Conservation (phyloP, 768 basidiomycete species). For the Phaeolepiota aurea region DNA sequence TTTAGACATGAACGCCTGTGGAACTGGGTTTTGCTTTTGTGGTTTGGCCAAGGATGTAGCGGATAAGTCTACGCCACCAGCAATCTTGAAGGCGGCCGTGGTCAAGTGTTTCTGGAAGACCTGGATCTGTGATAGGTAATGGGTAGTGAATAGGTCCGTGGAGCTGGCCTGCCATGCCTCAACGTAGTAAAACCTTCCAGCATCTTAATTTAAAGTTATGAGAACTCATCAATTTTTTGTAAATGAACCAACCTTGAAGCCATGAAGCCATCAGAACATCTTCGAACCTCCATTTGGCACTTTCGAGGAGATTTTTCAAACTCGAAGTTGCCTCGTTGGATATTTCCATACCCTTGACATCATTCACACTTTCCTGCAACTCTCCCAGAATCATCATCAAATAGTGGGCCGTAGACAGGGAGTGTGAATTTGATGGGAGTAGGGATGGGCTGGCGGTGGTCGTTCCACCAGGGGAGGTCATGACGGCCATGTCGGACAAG, state of each 20-base stretch:
- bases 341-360: slow-evolving; percentile 74
- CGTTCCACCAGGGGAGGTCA: slow-evolving; percentile 36
- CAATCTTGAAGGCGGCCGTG: slow-evolving; percentile 70
- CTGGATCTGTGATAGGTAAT: slow-evolving; percentile 71
- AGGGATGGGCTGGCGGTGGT: slow-evolving; percentile 34
- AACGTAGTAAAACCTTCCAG: slow-evolving; percentile 71
- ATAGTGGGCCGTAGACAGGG: slow-evolving; percentile 76
- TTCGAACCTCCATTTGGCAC: slow-evolving; percentile 80
- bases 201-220: slow-evolving; percentile 43
- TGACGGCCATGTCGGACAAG: slow-evolving; percentile 59
- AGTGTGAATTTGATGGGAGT: slow-evolving; percentile 71
- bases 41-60: slow-evolving; percentile 40
- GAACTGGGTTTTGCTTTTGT: slow-evolving; percentile 52
- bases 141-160: slow-evolving; percentile 56
- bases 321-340: slow-evolving; percentile 62
- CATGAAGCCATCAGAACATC: slow-evolving; percentile 74
- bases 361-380: slow-evolving; percentile 78
- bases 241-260: slow-evolving; percentile 59
- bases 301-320: slow-evolving; percentile 71
- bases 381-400: slow-evolving; percentile 76
- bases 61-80: slow-evolving; percentile 62
- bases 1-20: slow-evolving; percentile 58
- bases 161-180: slow-evolving; percentile 78
- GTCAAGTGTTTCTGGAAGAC: slow-evolving; percentile 74
- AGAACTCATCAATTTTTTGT: background rate